Conservation (phyloP, 768 basidiomycete species). For the Xerocomellus intermedius region DNA sequence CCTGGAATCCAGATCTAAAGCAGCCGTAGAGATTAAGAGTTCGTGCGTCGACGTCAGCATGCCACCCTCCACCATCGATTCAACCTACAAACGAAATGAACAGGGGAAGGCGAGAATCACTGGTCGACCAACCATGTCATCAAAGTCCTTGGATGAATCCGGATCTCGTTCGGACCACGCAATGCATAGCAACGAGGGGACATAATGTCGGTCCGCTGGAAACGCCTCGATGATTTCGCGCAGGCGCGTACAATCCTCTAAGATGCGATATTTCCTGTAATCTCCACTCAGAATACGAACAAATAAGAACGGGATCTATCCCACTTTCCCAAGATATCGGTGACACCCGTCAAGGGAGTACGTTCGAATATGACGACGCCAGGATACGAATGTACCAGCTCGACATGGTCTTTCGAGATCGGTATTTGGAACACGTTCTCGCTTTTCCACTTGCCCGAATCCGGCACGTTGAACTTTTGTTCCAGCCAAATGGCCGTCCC, state of each 20-base stretch:
- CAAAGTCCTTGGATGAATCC: conserved; percentile 48
- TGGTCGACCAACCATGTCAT: conserved; percentile 52
- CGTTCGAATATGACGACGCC: conserved; percentile 77
- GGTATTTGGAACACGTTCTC: conserved; percentile 65
- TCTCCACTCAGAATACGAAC: not conserved
- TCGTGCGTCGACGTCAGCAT: conserved; percentile 41
- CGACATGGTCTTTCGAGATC: conserved; percentile 13
- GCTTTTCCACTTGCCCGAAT: conserved; percentile 59
- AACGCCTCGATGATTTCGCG: conserved; percentile 59
- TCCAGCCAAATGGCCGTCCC: conserved; percentile 81
- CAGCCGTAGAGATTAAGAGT: conserved; percentile 50
- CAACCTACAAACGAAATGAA: conserved; percentile 39
- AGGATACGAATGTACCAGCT: conserved; percentile 39
- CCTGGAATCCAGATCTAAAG: conserved; percentile 58
- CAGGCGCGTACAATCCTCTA: conserved; percentile 72
- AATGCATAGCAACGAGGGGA: conserved; percentile 60
- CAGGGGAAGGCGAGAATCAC: not conserved
- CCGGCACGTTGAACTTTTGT: conserved; percentile 68
- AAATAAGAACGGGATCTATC: conserved; percentile 9
- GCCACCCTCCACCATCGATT: conserved; percentile 46
- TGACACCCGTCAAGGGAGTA: conserved; percentile 58
- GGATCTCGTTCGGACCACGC: conserved; percentile 53
- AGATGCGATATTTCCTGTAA: conserved; percentile 61
- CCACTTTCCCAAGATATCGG: conserved; percentile 68
- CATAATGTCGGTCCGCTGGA: conserved; percentile 54